These are phyloP conservation scores for Setaria viridis DNA, from an alignment of 202 grass and related monocot genomes.

Conservation along the genomic window DNA sequence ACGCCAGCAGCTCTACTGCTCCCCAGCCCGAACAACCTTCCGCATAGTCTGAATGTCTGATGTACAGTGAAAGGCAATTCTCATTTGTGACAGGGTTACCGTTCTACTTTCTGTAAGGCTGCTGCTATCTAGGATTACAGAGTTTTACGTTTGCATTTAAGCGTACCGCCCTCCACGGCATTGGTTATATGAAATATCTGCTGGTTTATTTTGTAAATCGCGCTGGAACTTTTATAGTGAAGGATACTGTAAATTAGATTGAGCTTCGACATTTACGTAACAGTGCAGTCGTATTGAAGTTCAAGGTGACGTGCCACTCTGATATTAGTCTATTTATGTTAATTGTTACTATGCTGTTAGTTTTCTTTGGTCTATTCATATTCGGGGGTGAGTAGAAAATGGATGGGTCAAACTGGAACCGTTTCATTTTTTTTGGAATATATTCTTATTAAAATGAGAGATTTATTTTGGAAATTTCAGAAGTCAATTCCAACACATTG, in stretches of 20 bases:
- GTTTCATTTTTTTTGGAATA: no score
- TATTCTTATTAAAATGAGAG: no score
- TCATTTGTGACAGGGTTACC: not conserved
- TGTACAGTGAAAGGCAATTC: conserved; percentile 34
- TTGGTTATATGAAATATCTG: conserved; percentile 26
- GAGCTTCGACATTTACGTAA: not conserved
- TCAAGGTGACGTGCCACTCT: not conserved
- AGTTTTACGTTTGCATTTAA: conserved; percentile 12
- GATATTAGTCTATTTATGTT: not conserved
- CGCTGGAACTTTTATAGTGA: not conserved
- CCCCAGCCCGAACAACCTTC: conserved; percentile 54
- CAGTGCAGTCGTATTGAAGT: not conserved
- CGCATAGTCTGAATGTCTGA: conserved; percentile 32
- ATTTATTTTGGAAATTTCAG: no score
- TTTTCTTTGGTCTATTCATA: not conserved
- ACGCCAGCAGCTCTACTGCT: conserved; percentile 53
- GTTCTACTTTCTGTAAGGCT: conserved; percentile 11
- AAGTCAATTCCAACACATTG: no score
- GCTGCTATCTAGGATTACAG: conserved; percentile 7
- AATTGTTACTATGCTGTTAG: not conserved
- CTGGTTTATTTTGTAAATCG: not conserved
- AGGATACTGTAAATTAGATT: conserved; percentile 34
- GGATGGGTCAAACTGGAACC: no score
- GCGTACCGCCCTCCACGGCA: not conserved
- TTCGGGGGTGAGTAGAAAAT: no score